Base-by-base conservation (phyloP, 2,329 filamentous ascomycete species). In the Dothistroma pini region DNA sequence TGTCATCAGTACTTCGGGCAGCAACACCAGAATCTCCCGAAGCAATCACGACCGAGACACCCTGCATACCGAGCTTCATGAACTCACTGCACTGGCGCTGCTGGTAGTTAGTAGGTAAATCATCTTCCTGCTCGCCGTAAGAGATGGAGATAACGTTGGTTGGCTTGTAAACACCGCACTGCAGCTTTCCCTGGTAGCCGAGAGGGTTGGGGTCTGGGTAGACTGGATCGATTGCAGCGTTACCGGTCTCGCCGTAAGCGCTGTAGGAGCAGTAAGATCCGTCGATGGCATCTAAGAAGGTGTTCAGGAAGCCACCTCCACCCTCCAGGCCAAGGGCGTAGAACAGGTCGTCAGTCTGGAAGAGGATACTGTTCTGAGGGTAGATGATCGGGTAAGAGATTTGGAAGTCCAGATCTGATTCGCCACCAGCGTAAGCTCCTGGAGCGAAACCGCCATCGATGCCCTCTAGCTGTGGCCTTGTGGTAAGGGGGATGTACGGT, bases 101-200 rank as follows among this genome's bases (percentile, higher is more conserved):
- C 62, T 81, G 77, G 68, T 85, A 85, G 59, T 72, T 74, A 6
- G 75, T 73, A 0, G 80, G 78, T 8, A 81, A 72, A 55, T 80
- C 64, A 38, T 60, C 51, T 35, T 66, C 64, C 29, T 66, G 61
- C 78, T 80, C 80, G 12, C 76, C 78, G 69, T 86, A 86, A 11
- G 80, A 83, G 31, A 81, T 81, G 22, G 77, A 81, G 60, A 85
- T 81, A 59, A 84, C 82, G 59, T 84, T 83, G 4, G 83, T 79
- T 6, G 79, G 69, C 4, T 72, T 65, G 55, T 74, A 77, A 3
- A 68, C 72, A 44, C 82, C 81, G 68, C 82, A 84, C 58, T 76
- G 73, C 59, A 78, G 70, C n/a, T 74, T 62, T 4, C 76, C 75
- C 52, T 77, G 71, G 64, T 78, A 81, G 6, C 65, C 72, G 61